phyloP scores from a whole-genome alignment of 2,329 filamentous ascomycete species.

The Zasmidium angulare region DNA sequence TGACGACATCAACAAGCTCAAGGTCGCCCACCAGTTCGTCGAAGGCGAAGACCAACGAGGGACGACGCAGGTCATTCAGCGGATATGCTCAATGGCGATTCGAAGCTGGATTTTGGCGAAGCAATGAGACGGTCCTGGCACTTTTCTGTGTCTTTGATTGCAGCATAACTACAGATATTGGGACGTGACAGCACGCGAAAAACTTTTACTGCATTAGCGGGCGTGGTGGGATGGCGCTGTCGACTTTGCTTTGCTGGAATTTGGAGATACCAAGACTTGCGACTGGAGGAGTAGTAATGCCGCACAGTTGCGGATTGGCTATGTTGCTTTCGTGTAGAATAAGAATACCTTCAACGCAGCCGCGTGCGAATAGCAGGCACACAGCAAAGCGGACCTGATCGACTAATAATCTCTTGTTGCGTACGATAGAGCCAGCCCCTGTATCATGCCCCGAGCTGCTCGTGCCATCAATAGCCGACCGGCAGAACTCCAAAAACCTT shows the following conservation, averaged over 20 bases:
- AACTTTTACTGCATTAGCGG: neutral
- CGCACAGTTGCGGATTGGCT: neutral
- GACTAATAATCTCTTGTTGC: too few species aligned
- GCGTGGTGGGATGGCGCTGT: neutral
- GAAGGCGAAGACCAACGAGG: conserved; percentile 47
- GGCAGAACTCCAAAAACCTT: too few species aligned
- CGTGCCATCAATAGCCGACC: too few species aligned
- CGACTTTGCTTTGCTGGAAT: neutral
- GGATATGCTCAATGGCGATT: conserved; percentile 51
- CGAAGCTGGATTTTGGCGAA: conserved; percentile 42
- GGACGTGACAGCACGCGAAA: neutral
- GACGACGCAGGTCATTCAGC: conserved; percentile 49
- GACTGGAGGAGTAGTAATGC: neutral
- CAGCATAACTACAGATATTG: neutral
- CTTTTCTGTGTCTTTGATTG: conserved; percentile 1
- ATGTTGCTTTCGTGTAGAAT: neutral
- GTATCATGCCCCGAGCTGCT: too few species aligned
- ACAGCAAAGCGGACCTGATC: neutral
- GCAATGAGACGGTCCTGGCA: conserved; percentile 19
- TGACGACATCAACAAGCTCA: conserved; percentile 44
- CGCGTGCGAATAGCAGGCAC: neutral
- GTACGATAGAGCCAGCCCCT: too few species aligned
- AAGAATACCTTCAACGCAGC: neutral
- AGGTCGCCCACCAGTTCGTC: conserved; percentile 51
- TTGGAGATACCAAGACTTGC: neutral